phyloP scores from a whole-genome alignment of 23 red algal genomes.

The Gracilaria domingensis region DNA sequence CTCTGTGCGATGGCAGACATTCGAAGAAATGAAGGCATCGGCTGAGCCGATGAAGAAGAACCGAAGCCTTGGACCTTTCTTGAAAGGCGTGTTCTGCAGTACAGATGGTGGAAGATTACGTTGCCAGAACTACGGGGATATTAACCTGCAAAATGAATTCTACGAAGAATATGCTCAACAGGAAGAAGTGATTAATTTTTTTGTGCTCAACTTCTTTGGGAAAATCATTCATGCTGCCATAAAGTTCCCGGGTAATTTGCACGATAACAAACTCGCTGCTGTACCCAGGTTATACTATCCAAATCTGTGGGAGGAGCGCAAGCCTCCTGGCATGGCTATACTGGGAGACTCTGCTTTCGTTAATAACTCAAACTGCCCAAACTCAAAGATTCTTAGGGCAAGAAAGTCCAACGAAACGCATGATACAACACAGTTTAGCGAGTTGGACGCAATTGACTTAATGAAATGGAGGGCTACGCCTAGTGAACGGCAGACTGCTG shows the following conservation, averaged over 20 bases:
- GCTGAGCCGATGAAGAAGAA: no score
- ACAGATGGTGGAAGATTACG: no score
- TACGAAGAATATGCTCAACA: conserved; percentile 6
- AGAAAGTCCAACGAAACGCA: conserved; percentile 6
- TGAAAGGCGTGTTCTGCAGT: no score
- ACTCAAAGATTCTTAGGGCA: conserved; percentile 20
- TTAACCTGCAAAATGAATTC: conserved; percentile 5
- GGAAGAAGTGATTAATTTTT: conserved; percentile 4
- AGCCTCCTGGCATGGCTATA: neutral
- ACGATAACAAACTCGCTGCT: neutral
- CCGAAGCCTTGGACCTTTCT: no score
- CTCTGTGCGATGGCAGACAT: no score
- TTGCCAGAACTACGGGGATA: neutral
- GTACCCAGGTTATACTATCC: neutral
- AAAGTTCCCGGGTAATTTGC: neutral
- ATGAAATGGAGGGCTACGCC: neutral
- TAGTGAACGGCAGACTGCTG: neutral
- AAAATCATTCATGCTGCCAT: conserved; percentile 29
- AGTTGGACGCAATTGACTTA: neutral
- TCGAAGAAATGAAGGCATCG: no score
- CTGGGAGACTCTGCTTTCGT: conserved; percentile 21
- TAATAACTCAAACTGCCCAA: neutral
- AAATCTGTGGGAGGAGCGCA: neutral
- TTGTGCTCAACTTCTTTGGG: conserved; percentile 16
- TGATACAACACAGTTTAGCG: neutral